These are phyloP conservation scores for Vaccinium myrtillus DNA, from an alignment of 148 eudicot species.

Conservation along the genomic window DNA sequence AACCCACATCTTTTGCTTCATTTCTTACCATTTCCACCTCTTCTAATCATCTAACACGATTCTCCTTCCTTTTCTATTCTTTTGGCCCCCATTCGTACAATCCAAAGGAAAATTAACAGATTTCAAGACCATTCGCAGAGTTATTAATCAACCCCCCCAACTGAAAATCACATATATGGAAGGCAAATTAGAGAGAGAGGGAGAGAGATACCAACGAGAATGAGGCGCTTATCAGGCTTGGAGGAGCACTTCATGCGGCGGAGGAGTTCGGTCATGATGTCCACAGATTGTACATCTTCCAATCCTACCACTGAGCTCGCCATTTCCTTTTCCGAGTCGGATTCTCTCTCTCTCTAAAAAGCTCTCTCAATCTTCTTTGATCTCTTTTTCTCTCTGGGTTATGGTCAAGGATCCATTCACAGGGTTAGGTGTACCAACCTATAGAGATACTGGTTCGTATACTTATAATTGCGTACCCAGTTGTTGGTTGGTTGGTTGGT, in stretches of 20 bases:
- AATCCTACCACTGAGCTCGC: slow-evolving; percentile 40
- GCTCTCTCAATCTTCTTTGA: background rate
- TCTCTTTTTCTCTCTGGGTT: background rate
- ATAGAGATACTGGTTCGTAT: background rate
- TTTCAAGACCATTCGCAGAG: background rate
- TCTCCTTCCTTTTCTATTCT: no score
- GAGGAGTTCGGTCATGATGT: slow-evolving; percentile 85
- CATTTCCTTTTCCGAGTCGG: slow-evolving; percentile 12
- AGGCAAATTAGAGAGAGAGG: background rate
- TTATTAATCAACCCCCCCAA: background rate
- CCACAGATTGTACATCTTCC: slow-evolving; percentile 70
- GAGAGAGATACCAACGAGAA: slow-evolving; percentile 58
- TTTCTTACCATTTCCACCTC: no score
- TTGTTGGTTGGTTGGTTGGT: background rate
- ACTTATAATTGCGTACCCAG: background rate
- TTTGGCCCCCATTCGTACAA: no score
- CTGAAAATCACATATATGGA: background rate
- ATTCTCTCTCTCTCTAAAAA: background rate
- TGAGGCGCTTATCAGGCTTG: slow-evolving; percentile 93
- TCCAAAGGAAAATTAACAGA: background rate
- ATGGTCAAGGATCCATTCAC: background rate
- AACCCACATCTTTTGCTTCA: no score
- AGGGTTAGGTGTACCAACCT: background rate
- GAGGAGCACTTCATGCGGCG: slow-evolving; percentile 88
- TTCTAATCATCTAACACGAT: no score